Percentiles rank a stretch among this genome's conserved stretches.
Conservation (phyloP, 2,329 filamentous ascomycete genomes). For the Aspergillus quadrilineatus region DNA sequence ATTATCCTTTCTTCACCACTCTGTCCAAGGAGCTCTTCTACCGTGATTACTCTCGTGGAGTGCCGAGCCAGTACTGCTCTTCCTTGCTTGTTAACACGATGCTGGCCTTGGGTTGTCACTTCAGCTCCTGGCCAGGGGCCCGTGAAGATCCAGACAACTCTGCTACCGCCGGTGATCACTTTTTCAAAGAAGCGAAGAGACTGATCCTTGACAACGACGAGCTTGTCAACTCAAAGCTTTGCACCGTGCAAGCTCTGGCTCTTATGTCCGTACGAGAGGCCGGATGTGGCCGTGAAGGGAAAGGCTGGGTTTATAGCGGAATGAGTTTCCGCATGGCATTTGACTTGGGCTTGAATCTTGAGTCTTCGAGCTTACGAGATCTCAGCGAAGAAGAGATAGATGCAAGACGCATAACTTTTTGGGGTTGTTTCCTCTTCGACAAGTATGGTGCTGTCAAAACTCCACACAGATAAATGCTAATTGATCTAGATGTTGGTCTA, state of each 20-base stretch:
- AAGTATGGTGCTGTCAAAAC: conserved; percentile 56
- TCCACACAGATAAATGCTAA: conserved; percentile 16
- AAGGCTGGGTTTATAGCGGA: conserved; percentile 96
- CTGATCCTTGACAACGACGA: conserved; percentile 88
- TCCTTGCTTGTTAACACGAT: conserved; percentile 90
- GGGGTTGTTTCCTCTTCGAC: conserved; percentile 98
- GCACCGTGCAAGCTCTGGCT: conserved; percentile 88
- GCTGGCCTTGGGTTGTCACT: conserved; percentile 89
- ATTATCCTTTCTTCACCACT: conserved; percentile 94
- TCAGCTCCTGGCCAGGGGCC: conserved; percentile 73
- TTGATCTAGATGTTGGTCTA: conserved; percentile 75
- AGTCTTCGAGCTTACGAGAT: conserved; percentile 66
- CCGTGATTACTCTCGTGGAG: conserved; percentile 74
- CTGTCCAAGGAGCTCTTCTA: conserved; percentile 84
- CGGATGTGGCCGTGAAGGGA: conserved; percentile 88
- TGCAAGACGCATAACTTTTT: conserved; percentile 86
- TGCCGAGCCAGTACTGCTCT: conserved; percentile 75
- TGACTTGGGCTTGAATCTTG: conserved; percentile 87
- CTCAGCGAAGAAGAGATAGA: conserved; percentile 83
- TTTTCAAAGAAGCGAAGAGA: conserved; percentile 90
- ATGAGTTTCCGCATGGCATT: conserved; percentile 98
- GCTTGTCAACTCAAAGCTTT: conserved; percentile 82
- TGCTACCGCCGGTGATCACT: conserved; percentile 89
- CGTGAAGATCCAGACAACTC: conserved; percentile 70
- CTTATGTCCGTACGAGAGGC: conserved; percentile 96